Evolutionary conservation across 2,329 filamentous ascomycete genomes (phyloP).

Genomic region (Leptoxyphium fumago): DNA sequence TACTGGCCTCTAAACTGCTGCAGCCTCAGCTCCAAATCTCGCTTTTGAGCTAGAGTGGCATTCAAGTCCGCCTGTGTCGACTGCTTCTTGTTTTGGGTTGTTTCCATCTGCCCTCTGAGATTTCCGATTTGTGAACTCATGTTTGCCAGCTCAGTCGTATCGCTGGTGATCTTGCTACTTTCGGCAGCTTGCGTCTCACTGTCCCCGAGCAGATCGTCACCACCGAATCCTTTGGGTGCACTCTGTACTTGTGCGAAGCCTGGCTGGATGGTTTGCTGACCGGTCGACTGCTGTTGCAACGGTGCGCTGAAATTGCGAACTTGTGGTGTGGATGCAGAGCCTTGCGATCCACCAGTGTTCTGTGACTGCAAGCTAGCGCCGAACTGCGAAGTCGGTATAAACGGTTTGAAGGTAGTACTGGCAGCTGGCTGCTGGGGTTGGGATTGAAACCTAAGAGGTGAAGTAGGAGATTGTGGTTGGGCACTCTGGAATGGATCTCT

Average conservation of each 20-base stretch:
- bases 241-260: slow-evolving; percentile 18
- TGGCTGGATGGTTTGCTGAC: slow-evolving; percentile 17
- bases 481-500: slow-evolving; percentile 49
- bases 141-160: slow-evolving; percentile 87
- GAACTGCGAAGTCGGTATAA: slow-evolving; percentile 83
- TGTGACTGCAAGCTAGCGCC: slow-evolving; percentile 69
- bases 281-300: slow-evolving; percentile 14
- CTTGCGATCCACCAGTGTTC: slow-evolving; percentile 49
- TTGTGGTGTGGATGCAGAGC: slow-evolving; percentile 1
- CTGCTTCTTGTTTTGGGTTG: slow-evolving; percentile 68
- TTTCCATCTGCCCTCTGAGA: slow-evolving; percentile 84
- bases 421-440: slow-evolving; percentile 15
- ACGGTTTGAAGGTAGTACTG: slow-evolving; percentile 60
- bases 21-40: slow-evolving; percentile 79
- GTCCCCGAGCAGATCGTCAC: slow-evolving; percentile 83
- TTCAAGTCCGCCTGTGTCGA: slow-evolving; percentile 69
- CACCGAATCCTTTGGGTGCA: slow-evolving; percentile 30
- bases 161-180: slow-evolving; percentile 72
- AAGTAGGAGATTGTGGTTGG: slow-evolving; percentile 36
- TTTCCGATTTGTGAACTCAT: slow-evolving; percentile 90
- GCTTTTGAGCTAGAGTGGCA: slow-evolving; percentile 73
- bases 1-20: slow-evolving; percentile 77
- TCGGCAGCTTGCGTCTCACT: slow-evolving; percentile 60
- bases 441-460: slow-evolving; percentile 25
- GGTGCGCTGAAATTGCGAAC: slow-evolving; percentile 26